Conservation (phyloP, 352 stramenopile genomes). For the Phytophthora ramorum region DNA sequence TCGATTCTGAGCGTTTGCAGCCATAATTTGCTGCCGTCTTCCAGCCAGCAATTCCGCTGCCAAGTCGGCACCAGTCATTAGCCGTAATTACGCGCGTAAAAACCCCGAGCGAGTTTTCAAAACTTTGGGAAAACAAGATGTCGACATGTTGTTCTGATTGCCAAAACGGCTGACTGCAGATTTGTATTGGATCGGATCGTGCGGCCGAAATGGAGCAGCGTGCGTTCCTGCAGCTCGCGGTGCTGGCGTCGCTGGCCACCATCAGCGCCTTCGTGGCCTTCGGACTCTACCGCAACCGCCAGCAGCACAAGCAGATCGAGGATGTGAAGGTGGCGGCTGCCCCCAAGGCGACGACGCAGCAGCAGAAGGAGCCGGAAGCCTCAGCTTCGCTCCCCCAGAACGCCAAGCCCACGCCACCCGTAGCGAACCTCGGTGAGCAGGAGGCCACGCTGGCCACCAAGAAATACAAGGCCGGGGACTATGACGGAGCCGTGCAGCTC, state of each 20-base stretch:
- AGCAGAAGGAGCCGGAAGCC: slow-evolving; percentile 27
- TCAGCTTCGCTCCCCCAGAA: slow-evolving; percentile 39
- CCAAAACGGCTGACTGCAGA: slow-evolving; percentile 3
- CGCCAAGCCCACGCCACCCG: slow-evolving; percentile 8
- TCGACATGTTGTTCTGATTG: background rate
- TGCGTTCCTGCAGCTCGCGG: slow-evolving; percentile 67
- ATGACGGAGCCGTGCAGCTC: slow-evolving; percentile 69
- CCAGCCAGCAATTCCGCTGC: background rate
- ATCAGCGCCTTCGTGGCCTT: slow-evolving; percentile 70
- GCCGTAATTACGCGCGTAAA: too few relatives aligned
- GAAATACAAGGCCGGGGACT: slow-evolving; percentile 83
- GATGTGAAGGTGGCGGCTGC: slow-evolving; percentile 28
- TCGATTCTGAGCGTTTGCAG: slow-evolving; percentile 23
- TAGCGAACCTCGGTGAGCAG: slow-evolving; percentile 57
- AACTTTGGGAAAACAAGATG: too few relatives aligned
- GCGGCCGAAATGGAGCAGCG: slow-evolving; percentile 52
- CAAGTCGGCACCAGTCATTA: background rate
- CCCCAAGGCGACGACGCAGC: slow-evolving; percentile 26
- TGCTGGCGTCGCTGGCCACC: slow-evolving; percentile 75
- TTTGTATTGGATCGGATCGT: slow-evolving; percentile 16
- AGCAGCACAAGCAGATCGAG: slow-evolving; percentile 40
- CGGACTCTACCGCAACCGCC: slow-evolving; percentile 52
- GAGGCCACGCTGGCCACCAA: slow-evolving; percentile 75
- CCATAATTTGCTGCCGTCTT: background rate
- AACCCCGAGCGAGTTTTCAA: too few relatives aligned